Base-by-base conservation (phyloP, 1,139 yeast species). In the Debaryomyces sp. region DNA sequence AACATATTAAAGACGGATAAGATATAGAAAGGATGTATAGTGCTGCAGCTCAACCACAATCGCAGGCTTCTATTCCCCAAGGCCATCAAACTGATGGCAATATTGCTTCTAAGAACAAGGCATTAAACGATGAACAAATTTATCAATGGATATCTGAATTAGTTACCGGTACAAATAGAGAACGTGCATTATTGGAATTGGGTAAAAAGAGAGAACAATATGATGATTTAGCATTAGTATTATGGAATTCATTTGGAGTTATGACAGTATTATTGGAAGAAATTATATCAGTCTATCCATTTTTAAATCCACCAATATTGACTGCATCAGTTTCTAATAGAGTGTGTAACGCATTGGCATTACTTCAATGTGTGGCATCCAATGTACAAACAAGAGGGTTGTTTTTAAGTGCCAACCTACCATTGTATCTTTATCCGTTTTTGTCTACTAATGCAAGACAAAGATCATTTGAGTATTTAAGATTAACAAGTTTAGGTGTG, bases 181-280 rank as follows among this genome's bases (percentile, higher is more conserved):
- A 94, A 62, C 89, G 94, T 60, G 98, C 99, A 1, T 75, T 94
- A 49, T 71, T 91, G 54, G 98, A 92, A 64, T 75, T 94, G 45
- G 97, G 98, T 7, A 90, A 94, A 64, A 92, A 91, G 61, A 79
- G 99, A 55, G 99, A 94, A 62, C 94, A 90, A 63, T 92, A 89
- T 63, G 97, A 91, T 50, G 98, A 94, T 63, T 77, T 94, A 54
- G 98, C 99, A 0, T 71, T 91, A 41, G 96, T 92, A 5, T 74
- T 94, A 51, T 94, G 99, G 99, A 87, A 94, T 59, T 89, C 97
- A 5, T 92, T 87, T 70, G 99, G 98, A 23, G 97, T 92, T 15
- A 91, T 94, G 96, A 87, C 98, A 1, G 88, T 92, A 13, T 73
- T 94, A 43, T 69, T 94, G 53, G 96, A 90, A 64, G 99, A 94